Evolutionary conservation across 192 early-diverging fungal genomes (phyloP).

Genomic region (Gonapodya sp.): DNA sequence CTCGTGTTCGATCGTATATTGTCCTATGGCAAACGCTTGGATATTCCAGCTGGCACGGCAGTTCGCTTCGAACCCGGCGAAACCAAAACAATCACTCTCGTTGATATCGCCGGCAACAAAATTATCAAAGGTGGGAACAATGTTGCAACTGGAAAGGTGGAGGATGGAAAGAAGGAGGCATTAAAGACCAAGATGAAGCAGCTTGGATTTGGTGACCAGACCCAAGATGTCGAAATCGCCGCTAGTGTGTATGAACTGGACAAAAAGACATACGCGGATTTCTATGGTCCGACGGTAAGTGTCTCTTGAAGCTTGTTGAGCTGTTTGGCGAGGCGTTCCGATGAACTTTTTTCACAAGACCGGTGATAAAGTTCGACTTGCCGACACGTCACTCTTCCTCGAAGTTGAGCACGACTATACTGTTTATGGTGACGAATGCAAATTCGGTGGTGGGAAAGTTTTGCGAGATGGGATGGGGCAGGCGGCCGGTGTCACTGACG

Average conservation of each 20-base stretch:
- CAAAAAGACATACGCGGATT: conserved; percentile 72
- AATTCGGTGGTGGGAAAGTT: conserved; percentile 94
- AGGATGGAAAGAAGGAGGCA: conserved; percentile 37
- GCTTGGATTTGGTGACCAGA: conserved; percentile 52
- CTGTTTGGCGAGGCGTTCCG: too few relatives aligned
- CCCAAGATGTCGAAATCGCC: conserved; percentile 31
- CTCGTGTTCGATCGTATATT: conserved; percentile 73
- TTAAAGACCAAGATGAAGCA: conserved; percentile 30
- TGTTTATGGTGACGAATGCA: conserved; percentile 87
- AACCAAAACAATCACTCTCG: conserved; percentile 68
- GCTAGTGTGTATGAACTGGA: conserved; percentile 57
- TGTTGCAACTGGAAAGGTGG: conserved; percentile 64
- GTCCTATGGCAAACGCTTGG: conserved; percentile 77
- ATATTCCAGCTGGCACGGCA: conserved; percentile 89
- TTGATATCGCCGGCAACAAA: conserved; percentile 72
- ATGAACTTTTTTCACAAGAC: conserved; percentile 17
- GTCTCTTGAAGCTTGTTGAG: too few relatives aligned
- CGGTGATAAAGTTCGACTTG: conserved; percentile 80
- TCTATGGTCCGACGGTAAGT: conserved; percentile 74
- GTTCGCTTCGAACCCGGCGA: conserved; percentile 96
- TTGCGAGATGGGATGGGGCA: conserved; percentile 96
- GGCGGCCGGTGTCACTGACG: conserved; percentile 46
- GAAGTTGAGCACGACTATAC: conserved; percentile 87
- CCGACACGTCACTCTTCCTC: conserved; percentile 72
- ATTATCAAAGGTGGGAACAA: conserved; percentile 78